These are phyloP conservation scores for Centaurea solstitialis DNA, from an alignment of 129 eudicot genomes.

Conservation along the genomic window DNA sequence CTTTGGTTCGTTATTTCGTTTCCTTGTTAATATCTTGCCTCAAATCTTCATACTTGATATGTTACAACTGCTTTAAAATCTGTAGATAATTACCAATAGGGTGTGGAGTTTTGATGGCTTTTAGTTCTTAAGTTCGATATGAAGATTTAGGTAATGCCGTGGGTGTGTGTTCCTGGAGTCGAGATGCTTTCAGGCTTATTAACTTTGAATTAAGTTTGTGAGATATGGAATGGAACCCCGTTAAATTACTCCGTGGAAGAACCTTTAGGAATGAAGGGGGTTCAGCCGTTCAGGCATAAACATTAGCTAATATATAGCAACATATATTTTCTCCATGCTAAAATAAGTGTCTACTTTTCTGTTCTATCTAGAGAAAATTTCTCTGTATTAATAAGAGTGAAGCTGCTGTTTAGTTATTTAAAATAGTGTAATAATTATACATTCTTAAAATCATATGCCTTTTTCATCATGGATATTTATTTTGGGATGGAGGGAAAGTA, in stretches of 20 bases:
- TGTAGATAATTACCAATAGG: background rate
- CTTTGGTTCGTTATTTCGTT: constrained; percentile 57
- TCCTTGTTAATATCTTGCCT: background rate
- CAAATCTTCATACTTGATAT: constrained; percentile 2
- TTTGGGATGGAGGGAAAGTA: background rate
- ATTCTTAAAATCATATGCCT: background rate
- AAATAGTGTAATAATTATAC: background rate
- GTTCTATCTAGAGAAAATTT: too few species aligned
- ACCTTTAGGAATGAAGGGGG: background rate
- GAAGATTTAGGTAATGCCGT: background rate
- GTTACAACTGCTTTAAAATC: too few species aligned
- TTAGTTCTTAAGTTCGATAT: background rate
- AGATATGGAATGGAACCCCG: background rate
- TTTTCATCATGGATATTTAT: background rate
- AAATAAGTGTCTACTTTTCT: too few species aligned
- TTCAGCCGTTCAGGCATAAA: too few species aligned
- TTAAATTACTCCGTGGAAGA: background rate
- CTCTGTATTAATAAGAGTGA: too few species aligned
- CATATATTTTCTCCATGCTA: too few species aligned
- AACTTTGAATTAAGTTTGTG: background rate
- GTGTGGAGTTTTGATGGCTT: too few species aligned
- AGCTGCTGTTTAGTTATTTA: too few species aligned
- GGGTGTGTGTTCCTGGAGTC: background rate
- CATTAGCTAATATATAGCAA: too few species aligned
- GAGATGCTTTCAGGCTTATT: background rate